A percentile compares a stretch with the other conserved stretches of the same genome.
phyloP scores from a whole-genome alignment of 176 grass and related monocot species.

The Aegilops sharonensis region DNA sequence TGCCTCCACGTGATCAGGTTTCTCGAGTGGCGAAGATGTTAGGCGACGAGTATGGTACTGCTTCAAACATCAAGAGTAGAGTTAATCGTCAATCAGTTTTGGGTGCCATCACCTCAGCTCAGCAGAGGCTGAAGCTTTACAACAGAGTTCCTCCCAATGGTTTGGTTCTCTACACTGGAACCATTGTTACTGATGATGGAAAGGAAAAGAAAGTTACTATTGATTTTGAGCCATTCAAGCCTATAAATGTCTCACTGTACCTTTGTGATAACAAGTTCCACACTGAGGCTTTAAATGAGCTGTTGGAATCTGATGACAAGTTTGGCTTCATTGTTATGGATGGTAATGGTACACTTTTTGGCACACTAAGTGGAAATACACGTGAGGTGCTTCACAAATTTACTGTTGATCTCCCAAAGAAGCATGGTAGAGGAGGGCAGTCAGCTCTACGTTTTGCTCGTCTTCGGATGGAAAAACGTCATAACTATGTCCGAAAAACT shows the following conservation, averaged over 20 bases:
- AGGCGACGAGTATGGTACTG: conserved; percentile 56
- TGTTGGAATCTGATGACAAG: conserved; percentile 58
- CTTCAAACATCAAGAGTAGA: conserved; percentile 60
- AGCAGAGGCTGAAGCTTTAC: conserved; percentile 59
- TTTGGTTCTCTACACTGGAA: conserved; percentile 63
- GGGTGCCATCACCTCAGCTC: conserved; percentile 53
- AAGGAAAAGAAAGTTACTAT: conserved; percentile 62
- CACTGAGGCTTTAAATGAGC: conserved; percentile 52
- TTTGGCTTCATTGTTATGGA: conserved; percentile 61
- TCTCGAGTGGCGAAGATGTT: conserved; percentile 57
- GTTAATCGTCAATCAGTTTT: conserved; percentile 56
- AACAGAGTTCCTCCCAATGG: conserved; percentile 57
- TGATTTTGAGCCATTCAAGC: conserved; percentile 62
- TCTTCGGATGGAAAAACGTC: conserved; percentile 55
- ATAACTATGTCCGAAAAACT: conserved; percentile 53
- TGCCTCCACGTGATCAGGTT: conserved; percentile 56
- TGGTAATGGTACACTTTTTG: conserved; percentile 61
- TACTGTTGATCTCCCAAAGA: conserved; percentile 58
- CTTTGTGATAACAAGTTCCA: conserved; percentile 62
- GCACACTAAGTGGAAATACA: conserved; percentile 55
- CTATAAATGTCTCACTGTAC: conserved; percentile 49
- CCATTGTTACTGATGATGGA: conserved; percentile 55
- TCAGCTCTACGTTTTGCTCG: conserved; percentile 59
- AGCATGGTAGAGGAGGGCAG: conserved; percentile 56
- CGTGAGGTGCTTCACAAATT: conserved; percentile 58